Conservation (phyloP, 2,329 filamentous ascomycete genomes). For the Didymella lethalis region DNA sequence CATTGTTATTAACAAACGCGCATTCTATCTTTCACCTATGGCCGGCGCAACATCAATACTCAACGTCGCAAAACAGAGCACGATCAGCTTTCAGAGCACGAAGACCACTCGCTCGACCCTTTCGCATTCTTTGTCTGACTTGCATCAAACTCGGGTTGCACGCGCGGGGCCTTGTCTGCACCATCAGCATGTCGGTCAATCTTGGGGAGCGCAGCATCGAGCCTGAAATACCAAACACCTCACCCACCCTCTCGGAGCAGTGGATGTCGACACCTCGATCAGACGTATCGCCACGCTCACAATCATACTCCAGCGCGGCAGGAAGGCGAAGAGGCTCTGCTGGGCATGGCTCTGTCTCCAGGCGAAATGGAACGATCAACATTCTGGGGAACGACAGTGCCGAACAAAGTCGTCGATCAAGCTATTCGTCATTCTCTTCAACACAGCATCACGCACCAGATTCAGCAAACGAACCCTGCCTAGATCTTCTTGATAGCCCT, state of each 20-base stretch:
- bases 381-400: neutral
- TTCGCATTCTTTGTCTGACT: neutral
- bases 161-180: neutral
- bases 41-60: neutral
- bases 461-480: neutral
- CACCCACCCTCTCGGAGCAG: neutral
- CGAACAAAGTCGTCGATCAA: neutral
- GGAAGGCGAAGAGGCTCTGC: neutral
- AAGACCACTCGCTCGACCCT: neutral
- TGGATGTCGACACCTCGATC: neutral
- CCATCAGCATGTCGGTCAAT: neutral
- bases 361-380: neutral
- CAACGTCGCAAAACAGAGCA: neutral
- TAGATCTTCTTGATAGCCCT: neutral
- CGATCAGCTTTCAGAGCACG: neutral
- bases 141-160: neutral
- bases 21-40: neutral
- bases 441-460: neutral
- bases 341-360: neutral
- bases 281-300: neutral
- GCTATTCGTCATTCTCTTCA: neutral
- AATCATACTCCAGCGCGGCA: neutral
- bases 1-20: slow-evolving; percentile 7
- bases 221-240: neutral
- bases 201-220: neutral